phyloP scores from a whole-genome alignment of 306 rosid genomes.

The Adenanthera pavonina region DNA sequence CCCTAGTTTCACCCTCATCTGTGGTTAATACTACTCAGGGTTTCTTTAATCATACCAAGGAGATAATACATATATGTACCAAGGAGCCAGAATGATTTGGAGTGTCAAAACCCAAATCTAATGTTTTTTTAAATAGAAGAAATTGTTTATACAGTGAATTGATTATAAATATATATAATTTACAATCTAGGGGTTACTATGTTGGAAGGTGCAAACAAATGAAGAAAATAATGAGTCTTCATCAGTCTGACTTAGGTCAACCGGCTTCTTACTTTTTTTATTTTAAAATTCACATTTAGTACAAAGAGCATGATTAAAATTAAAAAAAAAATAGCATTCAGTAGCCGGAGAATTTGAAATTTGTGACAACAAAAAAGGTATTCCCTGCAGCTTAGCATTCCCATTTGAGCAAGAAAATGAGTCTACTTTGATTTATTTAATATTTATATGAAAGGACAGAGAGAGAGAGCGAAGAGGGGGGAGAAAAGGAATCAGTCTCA shows the following conservation, averaged over 20 bases:
- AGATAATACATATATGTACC: not conserved
- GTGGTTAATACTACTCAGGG: conserved; percentile 38
- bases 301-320: conserved; percentile 28
- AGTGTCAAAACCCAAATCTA: not conserved
- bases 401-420: conserved; percentile 50
- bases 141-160: conserved; percentile 15
- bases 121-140: not conserved
- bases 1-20: conserved; percentile 30
- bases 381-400: conserved; percentile 37
- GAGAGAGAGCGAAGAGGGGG: conserved; percentile 57
- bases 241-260: conserved; percentile 55
- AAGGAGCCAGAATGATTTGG: not conserved
- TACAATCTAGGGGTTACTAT: conserved; percentile 43
- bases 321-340: not conserved
- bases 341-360: conserved; percentile 37
- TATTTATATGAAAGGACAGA: not conserved
- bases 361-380: conserved; percentile 4
- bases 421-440: not conserved
- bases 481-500: conserved; percentile 58
- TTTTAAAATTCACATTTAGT: not conserved
- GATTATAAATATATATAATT: conserved; percentile 22
- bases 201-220: conserved; percentile 41
- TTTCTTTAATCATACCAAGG: conserved; percentile 27
- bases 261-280: not conserved
- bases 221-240: conserved; percentile 59